Evolutionary conservation across 1,284 basidiomycete genomes (phyloP), one percentile per base, ranked within the genome.

Genomic region (Ustilago xerochloae): DNA sequence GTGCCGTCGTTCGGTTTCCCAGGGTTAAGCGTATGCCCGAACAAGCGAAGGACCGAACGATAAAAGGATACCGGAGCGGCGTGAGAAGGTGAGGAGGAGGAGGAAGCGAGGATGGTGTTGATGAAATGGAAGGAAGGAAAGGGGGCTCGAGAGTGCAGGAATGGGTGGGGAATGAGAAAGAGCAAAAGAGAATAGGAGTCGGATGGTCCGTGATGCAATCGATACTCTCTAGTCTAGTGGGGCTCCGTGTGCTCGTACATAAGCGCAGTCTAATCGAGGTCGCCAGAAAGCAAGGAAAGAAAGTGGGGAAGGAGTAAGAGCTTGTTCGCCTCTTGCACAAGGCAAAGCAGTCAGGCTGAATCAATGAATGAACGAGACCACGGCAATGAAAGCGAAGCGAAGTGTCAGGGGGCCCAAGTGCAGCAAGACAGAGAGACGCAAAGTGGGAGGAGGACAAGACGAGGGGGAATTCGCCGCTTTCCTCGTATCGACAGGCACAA

Each of bases 191-290:
- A 29, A 20, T 36, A 39, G 45, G 33, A 41, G 35, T 28, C 39
- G 20, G n/a, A 22, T 28, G 12, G 36, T 29, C 22, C 36, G 29
- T 28, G 55, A 26, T 20, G 43, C 35, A 41, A 24, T 33, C n/a
- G n/a, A n/a, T n/a, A n/a, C n/a, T n/a, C n/a, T n/a, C 43, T 51
- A 32, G 45, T 35, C 39, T 30, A 52, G 46, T 24, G 63, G 63
- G 47, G 52, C 52, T 47, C 57, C 48, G 57, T n/a, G n/a, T 52
- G 63, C 57, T 50, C 30, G 28, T 53, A 30, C 52, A 54, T 49
- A 62, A 62, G 62, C 62, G 29, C 45, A 47, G 20, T 47, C 46
- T 38, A 48, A 51, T 49, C 30, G 15, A 26, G 54, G 45, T 39
- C 26, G 28, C 48, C 45, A 28, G 20, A 20, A 35, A 18, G 32